Evolutionary conservation across 345 rosid genomes (phyloP), one percentile per base, ranked within the genome.

Genomic region (Euphorbia pulcherrima): DNA sequence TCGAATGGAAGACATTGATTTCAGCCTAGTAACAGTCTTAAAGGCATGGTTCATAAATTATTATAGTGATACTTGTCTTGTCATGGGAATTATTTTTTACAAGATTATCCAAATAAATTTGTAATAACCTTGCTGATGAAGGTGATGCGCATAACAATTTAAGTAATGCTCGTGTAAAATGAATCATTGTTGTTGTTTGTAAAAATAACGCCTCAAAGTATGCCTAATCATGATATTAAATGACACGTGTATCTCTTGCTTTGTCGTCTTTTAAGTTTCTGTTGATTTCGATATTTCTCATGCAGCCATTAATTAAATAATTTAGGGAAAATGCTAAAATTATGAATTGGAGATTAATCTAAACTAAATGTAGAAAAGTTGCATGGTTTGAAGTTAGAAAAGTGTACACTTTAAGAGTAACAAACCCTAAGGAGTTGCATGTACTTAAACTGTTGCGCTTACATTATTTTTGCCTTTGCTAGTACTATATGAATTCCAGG

Each of bases 401-500:
- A 24, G 61, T 2, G 18, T 17, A 27, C 21, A 29, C 8, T 13
- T 27, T 24, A 13, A 24, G 14, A 28, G 37, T 1, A 14, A 16
- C 29, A 23, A 18, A 9, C 12, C 46, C 51, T 14, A 40, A 8
- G 21, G 23, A 53, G 33, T 30, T 64, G 10, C 44, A 55, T 40
- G 23, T 62, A 9, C 51, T 39, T 24, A 26, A n/a, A 12, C 30
- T 35, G 14, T 28, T 24, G 4, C 62, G 62, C 47, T 72, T 35
- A 30, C 57, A 21, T 20, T 67, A 44, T 60, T n/a, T 44, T 10
- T 67, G 62, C 60, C 12, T 60, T 57, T 70, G 74, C 77, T 63
- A 88, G 90, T 77, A 68, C 20, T 88, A 83, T 61, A 59, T 72
- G 30, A 75, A 88, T 63, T 17, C 62, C 62, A 70, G 50, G 61